Evolutionary conservation across 129 eudicot species (phyloP), one percentile per base, ranked within the genome.

Genomic region (Deinandra increscens): DNA sequence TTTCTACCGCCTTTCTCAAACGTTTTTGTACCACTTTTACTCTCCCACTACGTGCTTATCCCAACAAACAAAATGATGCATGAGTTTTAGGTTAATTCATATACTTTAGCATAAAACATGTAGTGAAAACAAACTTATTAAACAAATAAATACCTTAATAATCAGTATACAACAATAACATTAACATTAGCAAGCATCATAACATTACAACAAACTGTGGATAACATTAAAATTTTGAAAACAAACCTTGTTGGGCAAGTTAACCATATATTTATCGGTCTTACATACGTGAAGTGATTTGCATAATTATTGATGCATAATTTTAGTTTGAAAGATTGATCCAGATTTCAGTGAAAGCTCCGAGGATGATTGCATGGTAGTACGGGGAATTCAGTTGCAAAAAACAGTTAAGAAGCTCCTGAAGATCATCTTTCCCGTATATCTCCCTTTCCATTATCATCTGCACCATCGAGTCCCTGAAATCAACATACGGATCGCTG

Each of bases 281-380:
- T 46, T 46, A 46, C 1, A 14, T 46, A 46, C 20, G 12, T 46
- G 20, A 46, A 46, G 7, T 0, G 1, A 59, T 14, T 6, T 61
- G 67, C 48, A 37, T 37, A 45, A 48, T 8, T 0, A 50, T 10
- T 2, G 17, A 64, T 4, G 78, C 50, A 68, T n/a, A n/a, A n/a
- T 50, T 69, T 61, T 1, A 63, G 10, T 29, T 60, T 6, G 66
- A 50, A 81, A 38, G 84, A 72, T 84, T 83, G 15, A 82, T 85
- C 91, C 95, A 91, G 66, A 91, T 87, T 81, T 91, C 97, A 11
- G 86, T 81, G 33, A 91, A 91, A 43, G 94, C 97, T 20, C 89
- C 69, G 3, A 91, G 78, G 19, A 87, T 87, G 49, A 75, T 68
- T 4, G 88, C 92, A 76, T 91, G 97, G 63, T 87, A 80, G 29